phyloP scores from a whole-genome alignment of 306 rosid genomes.

The Pyrus bretschneideri region DNA sequence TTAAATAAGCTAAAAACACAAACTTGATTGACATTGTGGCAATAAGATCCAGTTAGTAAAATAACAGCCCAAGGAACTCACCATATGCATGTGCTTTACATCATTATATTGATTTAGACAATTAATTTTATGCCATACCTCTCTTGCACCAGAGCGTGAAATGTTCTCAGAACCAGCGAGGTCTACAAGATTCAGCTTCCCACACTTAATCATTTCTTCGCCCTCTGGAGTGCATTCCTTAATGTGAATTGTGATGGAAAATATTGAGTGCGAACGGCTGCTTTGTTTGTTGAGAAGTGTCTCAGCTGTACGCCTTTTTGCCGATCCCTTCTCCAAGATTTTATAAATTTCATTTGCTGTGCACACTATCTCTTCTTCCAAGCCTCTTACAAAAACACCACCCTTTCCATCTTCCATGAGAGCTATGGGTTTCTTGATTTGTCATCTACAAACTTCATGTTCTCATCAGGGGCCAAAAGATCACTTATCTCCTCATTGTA shows the following conservation, averaged over 20 bases:
- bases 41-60: constrained; percentile 1
- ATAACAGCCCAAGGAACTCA: not conserved
- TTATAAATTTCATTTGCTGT: constrained; percentile 96
- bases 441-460: constrained; percentile 74
- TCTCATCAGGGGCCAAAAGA: constrained; percentile 91
- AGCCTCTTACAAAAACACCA: constrained; percentile 93
- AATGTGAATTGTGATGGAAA: constrained; percentile 97
- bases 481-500: constrained; percentile 95
- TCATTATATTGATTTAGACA: not conserved
- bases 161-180: constrained; percentile 99
- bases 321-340: constrained; percentile 96
- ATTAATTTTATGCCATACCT: constrained; percentile 39
- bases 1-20: not conserved
- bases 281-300: constrained; percentile 99
- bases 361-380: constrained; percentile 99
- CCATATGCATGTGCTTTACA: not conserved
- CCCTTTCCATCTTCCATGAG: constrained; percentile 99
- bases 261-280: constrained; percentile 97
- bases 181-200: constrained; percentile 96
- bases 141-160: constrained; percentile 99
- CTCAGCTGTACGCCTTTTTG: constrained; percentile 98
- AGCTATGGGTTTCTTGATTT: constrained; percentile 93
- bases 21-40: not conserved
- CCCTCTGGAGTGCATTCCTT: constrained; percentile 99
- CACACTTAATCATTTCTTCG: constrained; percentile 98